These are phyloP conservation scores for Fusarium agapanthi DNA, from an alignment of 2,329 filamentous ascomycete genomes.

Conservation along the genomic window DNA sequence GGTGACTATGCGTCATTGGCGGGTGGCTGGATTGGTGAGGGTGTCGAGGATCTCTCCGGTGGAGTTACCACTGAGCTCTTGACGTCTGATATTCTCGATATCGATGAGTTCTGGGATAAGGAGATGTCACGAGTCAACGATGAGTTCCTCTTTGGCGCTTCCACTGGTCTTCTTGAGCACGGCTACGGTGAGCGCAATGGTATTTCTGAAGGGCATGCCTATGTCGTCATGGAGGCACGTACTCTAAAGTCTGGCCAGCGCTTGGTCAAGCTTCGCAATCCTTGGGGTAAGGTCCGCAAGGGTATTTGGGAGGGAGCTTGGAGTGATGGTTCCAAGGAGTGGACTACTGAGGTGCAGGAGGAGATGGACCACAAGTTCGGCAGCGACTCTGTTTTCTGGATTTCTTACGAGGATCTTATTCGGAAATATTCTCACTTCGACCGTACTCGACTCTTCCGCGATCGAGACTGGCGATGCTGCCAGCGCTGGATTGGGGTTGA, in stretches of 20 bases:
- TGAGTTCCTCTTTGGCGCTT: conserved; percentile 80
- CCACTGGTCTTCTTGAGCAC: conserved; percentile 68
- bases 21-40: conserved; percentile 74
- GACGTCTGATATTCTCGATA: conserved; percentile 76
- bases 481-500: conserved; percentile 70
- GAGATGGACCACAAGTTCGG: conserved; percentile 68
- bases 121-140: conserved; percentile 83
- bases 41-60: conserved; percentile 68
- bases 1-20: conserved; percentile 78
- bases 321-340: conserved; percentile 69
- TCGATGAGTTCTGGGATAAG: conserved; percentile 83
- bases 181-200: conserved; percentile 69
- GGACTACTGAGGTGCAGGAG: conserved; percentile 65
- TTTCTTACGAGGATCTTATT: conserved; percentile 68
- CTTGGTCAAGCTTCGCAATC: conserved; percentile 67
- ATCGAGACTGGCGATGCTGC: conserved; percentile 64
- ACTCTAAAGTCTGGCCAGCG: conserved; percentile 61
- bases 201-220: conserved; percentile 67
- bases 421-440: conserved; percentile 70
- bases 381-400: conserved; percentile 71
- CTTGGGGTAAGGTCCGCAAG: conserved; percentile 67
- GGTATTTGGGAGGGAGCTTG: conserved; percentile 68
- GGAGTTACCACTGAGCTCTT: conserved; percentile 76
- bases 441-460: conserved; percentile 68
- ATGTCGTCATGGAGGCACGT: conserved; percentile 67